Percentiles rank a stretch among this genome's conserved stretches.
Evolutionary conservation across 169 alveolate species (phyloP).

Genomic region (Miamiensis avidus): DNA sequence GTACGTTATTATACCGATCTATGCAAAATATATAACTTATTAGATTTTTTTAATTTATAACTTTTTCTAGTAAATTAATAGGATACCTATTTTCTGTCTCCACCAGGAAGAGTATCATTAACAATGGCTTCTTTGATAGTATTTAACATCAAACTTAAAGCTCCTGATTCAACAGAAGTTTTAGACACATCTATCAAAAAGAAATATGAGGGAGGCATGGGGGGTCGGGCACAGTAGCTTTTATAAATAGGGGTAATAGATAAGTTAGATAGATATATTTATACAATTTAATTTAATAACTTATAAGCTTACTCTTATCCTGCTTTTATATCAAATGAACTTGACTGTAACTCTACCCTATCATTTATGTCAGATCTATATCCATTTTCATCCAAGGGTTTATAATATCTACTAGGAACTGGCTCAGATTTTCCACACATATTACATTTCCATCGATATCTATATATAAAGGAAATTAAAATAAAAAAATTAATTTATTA

Average conservation of each 20-base stretch:
- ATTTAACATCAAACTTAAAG: constrained; percentile 45
- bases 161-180: constrained; percentile 65
- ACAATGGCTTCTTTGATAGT: constrained; percentile 61
- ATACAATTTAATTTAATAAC: neutral
- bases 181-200: constrained; percentile 76
- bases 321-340: constrained; percentile 74
- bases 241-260: no score
- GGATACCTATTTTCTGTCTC: constrained; percentile 58
- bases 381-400: constrained; percentile 54
- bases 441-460: constrained; percentile 60
- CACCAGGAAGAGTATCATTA: constrained; percentile 54
- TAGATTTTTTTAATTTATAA: neutral
- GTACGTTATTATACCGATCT: constrained; percentile 66
- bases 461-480: neutral
- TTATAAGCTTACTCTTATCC: constrained; percentile 50
- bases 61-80: neutral
- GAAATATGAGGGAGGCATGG: constrained; percentile 69
- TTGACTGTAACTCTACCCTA: constrained; percentile 62
- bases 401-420: constrained; percentile 63
- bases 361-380: constrained; percentile 54
- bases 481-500: neutral
- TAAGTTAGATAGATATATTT: neutral
- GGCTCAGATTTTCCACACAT: constrained; percentile 65
- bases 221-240: constrained; percentile 54
- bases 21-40: neutral